phyloP scores from a whole-genome alignment of 2,329 filamentous ascomycete species.

The Emmonsiellopsis sp. region DNA sequence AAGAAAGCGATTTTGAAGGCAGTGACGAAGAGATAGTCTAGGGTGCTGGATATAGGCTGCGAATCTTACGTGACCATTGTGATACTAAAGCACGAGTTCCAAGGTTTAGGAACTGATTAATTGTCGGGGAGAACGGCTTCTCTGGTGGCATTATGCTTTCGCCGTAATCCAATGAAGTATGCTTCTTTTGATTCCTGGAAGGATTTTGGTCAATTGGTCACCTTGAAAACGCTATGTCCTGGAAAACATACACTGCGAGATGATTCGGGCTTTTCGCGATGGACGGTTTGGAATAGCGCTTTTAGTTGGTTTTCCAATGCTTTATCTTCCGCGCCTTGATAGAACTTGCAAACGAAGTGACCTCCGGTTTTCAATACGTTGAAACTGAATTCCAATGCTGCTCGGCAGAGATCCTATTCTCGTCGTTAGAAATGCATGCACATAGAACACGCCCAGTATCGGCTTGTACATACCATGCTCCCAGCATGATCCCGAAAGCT shows the following conservation, averaged over 20 bases:
- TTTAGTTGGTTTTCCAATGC: slow-evolving; percentile 64
- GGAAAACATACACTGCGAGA: slow-evolving; percentile 63
- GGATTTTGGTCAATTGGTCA: slow-evolving; percentile 9
- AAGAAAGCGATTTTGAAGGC: slow-evolving; percentile 18
- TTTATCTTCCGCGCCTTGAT: slow-evolving; percentile 82
- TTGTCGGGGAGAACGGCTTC: slow-evolving; percentile 34
- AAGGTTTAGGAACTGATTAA: not conserved
- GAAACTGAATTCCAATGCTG: slow-evolving; percentile 74
- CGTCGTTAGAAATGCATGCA: slow-evolving; percentile 4
- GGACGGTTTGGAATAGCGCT: slow-evolving; percentile 67
- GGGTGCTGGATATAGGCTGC: not conserved
- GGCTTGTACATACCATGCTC: slow-evolving; percentile 66
- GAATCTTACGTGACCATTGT: not conserved
- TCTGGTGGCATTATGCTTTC: slow-evolving; percentile 46
- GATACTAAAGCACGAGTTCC: not conserved
- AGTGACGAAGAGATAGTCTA: slow-evolving; percentile 2
- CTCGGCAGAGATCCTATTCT: slow-evolving; percentile 72
- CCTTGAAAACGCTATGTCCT: slow-evolving; percentile 3
- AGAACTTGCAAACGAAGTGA: slow-evolving; percentile 96
- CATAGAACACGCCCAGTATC: not conserved
- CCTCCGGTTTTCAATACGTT: slow-evolving; percentile 75
- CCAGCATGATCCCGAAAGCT: slow-evolving; percentile 78
- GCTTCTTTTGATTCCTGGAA: slow-evolving; percentile 69
- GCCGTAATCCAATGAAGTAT: slow-evolving; percentile 71
- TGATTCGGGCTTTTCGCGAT: slow-evolving; percentile 82